Evolutionary conservation across 73 alveolate species (phyloP), one percentile per base, ranked within the genome.

Genomic region (Symbiodinium pilosum): DNA sequence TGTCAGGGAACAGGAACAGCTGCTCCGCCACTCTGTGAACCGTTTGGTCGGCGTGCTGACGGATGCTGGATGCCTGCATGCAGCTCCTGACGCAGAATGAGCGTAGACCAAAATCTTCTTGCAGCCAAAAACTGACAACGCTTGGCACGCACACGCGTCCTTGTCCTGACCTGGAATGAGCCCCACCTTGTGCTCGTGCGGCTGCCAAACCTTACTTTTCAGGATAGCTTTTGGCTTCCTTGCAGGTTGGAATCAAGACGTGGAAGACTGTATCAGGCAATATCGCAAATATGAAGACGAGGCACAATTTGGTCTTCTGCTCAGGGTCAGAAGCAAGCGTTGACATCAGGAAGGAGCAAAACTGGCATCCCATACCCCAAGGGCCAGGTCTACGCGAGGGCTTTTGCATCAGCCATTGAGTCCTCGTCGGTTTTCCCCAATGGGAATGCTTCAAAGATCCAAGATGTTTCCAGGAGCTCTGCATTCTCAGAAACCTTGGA

Each of bases 111-210:
- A 14, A 6, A 47, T 6, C 21, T 9, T 6, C 59, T 47, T 47
- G 59, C 59, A 14, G 21, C 59, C 14, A 6, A 47, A 47, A 14
- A 9, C 21, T 14, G 59, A 47, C 59, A 14, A 47, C n/a, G n/a
- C n/a, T n/a, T n/a, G n/a, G 59, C 6, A 9, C 6, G 14, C 14
- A 47, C 59, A 14, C 38, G 38, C 1, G 20, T 64, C 77, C 77
- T 38, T 3, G 94, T 59, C 16, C 86, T 85, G 36, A 87, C 86
- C 18, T 43, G 43, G 36, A 39, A 87, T n/a, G 94, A 40, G 1
- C 94, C 94, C 94, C 94, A 87, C 43, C 41, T 87, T 3, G 94
- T 87, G 7, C 86, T 39, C n/a, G 59, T 30, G 86, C 94, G 81
- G 69, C 86, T 59, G 42, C 94, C 94, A 32, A 87, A 43, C 94